A percentile compares a stretch with the other conserved stretches of the same genome.
These are phyloP conservation scores for Alternaria metachromatica DNA, from an alignment of 2,329 filamentous ascomycete species.

Conservation along the genomic window DNA sequence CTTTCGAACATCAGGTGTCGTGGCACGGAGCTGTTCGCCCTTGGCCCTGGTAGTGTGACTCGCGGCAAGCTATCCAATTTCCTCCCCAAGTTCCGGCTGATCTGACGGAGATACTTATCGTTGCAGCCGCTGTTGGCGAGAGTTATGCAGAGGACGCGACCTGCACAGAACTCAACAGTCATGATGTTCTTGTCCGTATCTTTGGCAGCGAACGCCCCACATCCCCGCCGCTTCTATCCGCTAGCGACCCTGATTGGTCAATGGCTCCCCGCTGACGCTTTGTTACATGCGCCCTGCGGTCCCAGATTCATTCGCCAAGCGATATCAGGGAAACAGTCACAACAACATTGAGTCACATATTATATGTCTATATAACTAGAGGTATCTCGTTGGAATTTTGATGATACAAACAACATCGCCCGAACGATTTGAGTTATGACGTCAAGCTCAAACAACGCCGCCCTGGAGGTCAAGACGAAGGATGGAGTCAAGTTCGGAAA, in stretches of 20 bases:
- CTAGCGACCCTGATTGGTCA: conserved; percentile 6
- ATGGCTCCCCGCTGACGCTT: neutral
- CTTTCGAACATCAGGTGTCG: neutral
- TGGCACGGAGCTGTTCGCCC: neutral
- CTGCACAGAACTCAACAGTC: neutral
- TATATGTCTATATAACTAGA: neutral
- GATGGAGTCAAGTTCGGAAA: conserved; percentile 56
- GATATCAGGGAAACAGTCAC: neutral
- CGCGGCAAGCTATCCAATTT: neutral
- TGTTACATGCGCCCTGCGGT: conserved; percentile 2
- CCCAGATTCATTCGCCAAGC: neutral
- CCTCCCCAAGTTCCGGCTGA: neutral
- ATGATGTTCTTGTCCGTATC: neutral
- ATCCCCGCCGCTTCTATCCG: conserved; percentile 1
- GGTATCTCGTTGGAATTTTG: neutral
- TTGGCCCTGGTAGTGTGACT: neutral
- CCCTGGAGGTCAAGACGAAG: conserved; percentile 23
- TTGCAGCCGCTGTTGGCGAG: neutral
- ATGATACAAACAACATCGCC: neutral
- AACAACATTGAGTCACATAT: conserved; percentile 1
- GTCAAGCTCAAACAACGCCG: conserved; percentile 3
- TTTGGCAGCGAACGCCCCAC: neutral
- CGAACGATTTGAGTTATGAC: conserved; percentile 20
- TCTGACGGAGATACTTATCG: neutral
- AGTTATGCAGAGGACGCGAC: neutral